phyloP scores from a whole-genome alignment of 352 stramenopile genomes.

The Phytophthora citrophthora region DNA sequence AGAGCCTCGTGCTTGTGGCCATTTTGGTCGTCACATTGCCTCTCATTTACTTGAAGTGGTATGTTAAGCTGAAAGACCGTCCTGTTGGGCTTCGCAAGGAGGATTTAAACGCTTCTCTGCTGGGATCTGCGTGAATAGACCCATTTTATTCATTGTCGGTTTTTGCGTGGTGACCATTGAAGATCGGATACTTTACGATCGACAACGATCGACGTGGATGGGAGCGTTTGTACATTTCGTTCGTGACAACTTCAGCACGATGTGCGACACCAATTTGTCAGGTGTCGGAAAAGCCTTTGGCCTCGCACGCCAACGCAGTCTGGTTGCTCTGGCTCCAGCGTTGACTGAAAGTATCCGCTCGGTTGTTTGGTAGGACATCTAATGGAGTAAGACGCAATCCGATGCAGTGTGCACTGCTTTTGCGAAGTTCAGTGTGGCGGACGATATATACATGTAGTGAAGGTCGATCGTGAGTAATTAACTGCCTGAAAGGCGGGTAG shows the following conservation, averaged over 20 bases:
- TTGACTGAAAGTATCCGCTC: conserved; percentile 13
- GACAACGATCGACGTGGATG: conserved; percentile 15
- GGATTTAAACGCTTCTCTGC: conserved; percentile 53
- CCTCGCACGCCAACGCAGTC: not conserved
- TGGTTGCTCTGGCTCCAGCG: conserved; percentile 7
- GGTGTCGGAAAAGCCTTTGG: conserved; percentile 20
- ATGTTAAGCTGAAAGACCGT: conserved; percentile 64
- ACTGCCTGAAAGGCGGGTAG: conserved; percentile 16
- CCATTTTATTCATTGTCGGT: too few species aligned
- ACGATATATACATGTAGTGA: conserved; percentile 10
- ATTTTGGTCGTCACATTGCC: conserved; percentile 51
- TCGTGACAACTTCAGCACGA: conserved; percentile 23
- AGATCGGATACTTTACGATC: conserved; percentile 25
- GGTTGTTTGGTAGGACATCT: not conserved
- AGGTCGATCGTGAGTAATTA: conserved; percentile 22
- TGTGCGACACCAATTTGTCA: conserved; percentile 13
- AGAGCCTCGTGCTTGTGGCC: conserved; percentile 51
- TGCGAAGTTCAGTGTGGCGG: conserved; percentile 7
- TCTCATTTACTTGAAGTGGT: conserved; percentile 83
- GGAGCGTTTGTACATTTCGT: conserved; percentile 19
- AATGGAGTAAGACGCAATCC: not conserved
- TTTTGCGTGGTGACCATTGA: conserved; percentile 8
- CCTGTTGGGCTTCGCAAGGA: conserved; percentile 62
- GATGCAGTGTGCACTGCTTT: not conserved
- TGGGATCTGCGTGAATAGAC: conserved; percentile 28